phyloP scores from a whole-genome alignment of 1,139 yeast genomes.

The Blastobotrys serpentis region DNA sequence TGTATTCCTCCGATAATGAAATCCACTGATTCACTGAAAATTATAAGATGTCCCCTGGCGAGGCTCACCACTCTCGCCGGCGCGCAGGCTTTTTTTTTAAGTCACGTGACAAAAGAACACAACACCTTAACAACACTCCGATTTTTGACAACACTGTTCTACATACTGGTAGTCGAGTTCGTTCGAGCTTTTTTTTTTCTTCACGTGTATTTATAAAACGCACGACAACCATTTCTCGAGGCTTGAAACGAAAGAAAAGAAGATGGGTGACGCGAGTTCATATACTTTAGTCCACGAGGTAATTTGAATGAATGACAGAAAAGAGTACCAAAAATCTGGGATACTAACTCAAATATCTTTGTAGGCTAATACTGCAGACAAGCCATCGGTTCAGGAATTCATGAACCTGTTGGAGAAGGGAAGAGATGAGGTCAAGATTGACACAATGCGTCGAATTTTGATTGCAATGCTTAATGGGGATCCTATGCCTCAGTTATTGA shows the following conservation, averaged over 20 bases:
- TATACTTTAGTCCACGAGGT: constrained; percentile 40
- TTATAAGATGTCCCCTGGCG: too few relatives aligned
- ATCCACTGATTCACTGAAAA: too few relatives aligned
- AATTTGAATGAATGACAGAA: constrained; percentile 13
- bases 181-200: background rate
- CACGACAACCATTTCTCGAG: background rate
- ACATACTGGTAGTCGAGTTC: background rate
- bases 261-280: constrained; percentile 38
- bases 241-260: background rate
- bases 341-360: constrained; percentile 13
- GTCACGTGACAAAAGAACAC: constrained; percentile 7
- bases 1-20: background rate
- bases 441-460: constrained; percentile 84
- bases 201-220: background rate
- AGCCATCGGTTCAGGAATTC: constrained; percentile 73
- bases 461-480: constrained; percentile 91
- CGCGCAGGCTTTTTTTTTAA: too few relatives aligned
- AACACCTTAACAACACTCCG: constrained; percentile 10
- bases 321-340: background rate
- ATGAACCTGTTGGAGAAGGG: constrained; percentile 83
- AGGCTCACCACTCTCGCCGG: too few relatives aligned
- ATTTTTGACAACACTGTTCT: background rate
- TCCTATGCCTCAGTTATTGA: constrained; percentile 88
- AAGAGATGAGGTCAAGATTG: constrained; percentile 81
- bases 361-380: constrained; percentile 48